Evolutionary conservation across 2,329 filamentous ascomycete species (phyloP).

Genomic region (Pseudopithomyces maydicus): DNA sequence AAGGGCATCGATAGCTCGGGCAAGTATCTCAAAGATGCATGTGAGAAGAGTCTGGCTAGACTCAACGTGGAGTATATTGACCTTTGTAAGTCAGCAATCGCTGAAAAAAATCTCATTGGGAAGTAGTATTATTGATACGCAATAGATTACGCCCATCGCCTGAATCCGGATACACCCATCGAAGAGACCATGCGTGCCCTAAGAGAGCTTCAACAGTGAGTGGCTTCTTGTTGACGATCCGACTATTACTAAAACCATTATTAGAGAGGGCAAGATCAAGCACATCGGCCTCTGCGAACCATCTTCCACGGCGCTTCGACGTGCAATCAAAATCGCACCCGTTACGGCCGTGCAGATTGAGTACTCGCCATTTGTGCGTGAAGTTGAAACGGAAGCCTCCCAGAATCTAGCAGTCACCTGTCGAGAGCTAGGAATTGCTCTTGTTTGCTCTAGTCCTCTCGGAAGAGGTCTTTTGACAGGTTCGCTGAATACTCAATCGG

Average conservation of each 20-base stretch:
- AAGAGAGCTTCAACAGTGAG: conserved; percentile 45
- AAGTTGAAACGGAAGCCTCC: conserved; percentile 42
- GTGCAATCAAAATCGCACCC: conserved; percentile 49
- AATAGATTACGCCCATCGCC: conserved; percentile 41
- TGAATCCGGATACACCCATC: conserved; percentile 46
- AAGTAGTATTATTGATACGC: conserved; percentile 1
- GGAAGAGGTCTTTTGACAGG: conserved; percentile 23
- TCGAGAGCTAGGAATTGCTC: conserved; percentile 43
- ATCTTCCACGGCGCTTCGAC: conserved; percentile 49
- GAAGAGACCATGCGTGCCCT: conserved; percentile 54
- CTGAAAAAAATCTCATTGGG: too few species aligned
- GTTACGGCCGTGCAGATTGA: conserved; percentile 54
- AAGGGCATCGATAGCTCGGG: conserved; percentile 40
- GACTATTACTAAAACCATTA: neutral
- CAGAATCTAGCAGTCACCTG: conserved; percentile 34
- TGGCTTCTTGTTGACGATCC: neutral
- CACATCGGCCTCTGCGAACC: conserved; percentile 50
- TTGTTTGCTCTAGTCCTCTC: conserved; percentile 36
- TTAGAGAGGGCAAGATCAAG: conserved; percentile 49
- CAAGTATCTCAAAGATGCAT: conserved; percentile 44
- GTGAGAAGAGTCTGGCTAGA: conserved; percentile 39
- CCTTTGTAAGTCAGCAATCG: conserved; percentile 48
- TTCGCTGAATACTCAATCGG: neutral
- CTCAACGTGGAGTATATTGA: conserved; percentile 47
- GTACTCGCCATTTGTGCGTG: conserved; percentile 51